Evolutionary conservation across 371 early-diverging fungal species (phyloP), one percentile per base, ranked within the genome.

Genomic region (Chytridium lagenaria): DNA sequence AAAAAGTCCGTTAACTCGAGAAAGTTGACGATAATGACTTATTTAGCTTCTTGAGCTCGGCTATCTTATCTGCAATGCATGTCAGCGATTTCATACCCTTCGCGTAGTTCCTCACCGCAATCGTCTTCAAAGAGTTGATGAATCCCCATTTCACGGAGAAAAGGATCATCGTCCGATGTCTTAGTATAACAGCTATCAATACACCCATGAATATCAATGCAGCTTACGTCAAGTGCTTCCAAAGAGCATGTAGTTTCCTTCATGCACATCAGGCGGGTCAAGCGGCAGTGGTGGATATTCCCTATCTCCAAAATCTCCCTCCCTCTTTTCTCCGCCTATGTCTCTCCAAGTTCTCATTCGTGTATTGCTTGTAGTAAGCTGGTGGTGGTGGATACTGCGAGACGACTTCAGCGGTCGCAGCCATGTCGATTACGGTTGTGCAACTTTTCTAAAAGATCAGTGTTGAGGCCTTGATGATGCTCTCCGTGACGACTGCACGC

Each of bases 31-130:
- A 93, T 82, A 1, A 90, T 2, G 89, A 84, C 61, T 90, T 89
- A 72, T 92, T 92, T 55, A 94, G 83, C 52, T 86, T 88, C 67
- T 92, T 91, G 38, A 94, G 83, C 76, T 93, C 92, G 23, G 82
- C 79, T 3, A 90, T 86, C 31, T 90, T 89, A 78, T 93, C 93
- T 88, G 81, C 28, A 40, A 28, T 23, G 65, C 28, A 69, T 38
- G 52, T 12, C 38, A 28, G 61, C 50, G 26, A 70, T 50, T 15
- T 39, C 22, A n/a, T 1, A 30, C 36, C 26, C n/a, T 52, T 50
- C 22, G 16, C 16, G 31, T 59, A 61, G 33, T 33, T 70, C 59
- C 31, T 36, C 19, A 71, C 50, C 68, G 49, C 50, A n/a, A 68
- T 66, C 64, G 30, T 72, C 67, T n/a, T 19, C 33, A 50, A 67